Evolutionary conservation across 495 filamentous ascomycete species (phyloP).

Genomic region (Daldinia concentrica): DNA sequence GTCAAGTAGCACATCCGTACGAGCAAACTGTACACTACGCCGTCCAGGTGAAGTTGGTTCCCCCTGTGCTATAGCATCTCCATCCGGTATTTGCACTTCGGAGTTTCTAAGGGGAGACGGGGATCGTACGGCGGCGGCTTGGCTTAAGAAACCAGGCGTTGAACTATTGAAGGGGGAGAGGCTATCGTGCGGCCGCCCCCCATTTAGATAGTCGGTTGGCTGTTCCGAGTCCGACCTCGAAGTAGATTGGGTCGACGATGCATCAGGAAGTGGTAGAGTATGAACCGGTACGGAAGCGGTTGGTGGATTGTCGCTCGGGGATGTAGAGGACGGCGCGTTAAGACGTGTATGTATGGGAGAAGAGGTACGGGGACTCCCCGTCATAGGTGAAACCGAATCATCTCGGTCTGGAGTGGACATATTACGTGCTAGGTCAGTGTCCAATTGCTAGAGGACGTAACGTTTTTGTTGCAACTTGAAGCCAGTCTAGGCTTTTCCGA

Average conservation of each 20-base stretch:
- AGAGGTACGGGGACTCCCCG: slow-evolving; percentile 36
- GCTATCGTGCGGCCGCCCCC: slow-evolving; percentile 49
- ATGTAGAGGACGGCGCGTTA: slow-evolving; percentile 27
- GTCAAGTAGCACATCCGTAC: slow-evolving; percentile 57
- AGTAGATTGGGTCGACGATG: slow-evolving; percentile 23
- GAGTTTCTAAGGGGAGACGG: slow-evolving; percentile 31
- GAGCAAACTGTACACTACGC: slow-evolving; percentile 73
- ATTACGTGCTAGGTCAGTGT: slow-evolving; percentile 13
- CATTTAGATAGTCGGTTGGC: slow-evolving; percentile 57
- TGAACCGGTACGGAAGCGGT: slow-evolving; percentile 7
- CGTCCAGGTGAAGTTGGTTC: slow-evolving; percentile 52
- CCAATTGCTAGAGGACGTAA: slow-evolving; percentile 5
- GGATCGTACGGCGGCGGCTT: slow-evolving; percentile 27
- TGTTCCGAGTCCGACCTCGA: slow-evolving; percentile 40
- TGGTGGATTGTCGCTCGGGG: slow-evolving; percentile 4
- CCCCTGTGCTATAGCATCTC: slow-evolving; percentile 26
- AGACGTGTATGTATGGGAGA: slow-evolving; percentile 24
- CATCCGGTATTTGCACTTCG: slow-evolving; percentile 14
- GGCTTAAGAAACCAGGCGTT: slow-evolving; percentile 17
- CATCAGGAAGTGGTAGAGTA: slow-evolving; percentile 29
- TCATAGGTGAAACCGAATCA: slow-evolving; percentile 46
- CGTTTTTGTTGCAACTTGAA: slow-evolving; percentile 17
- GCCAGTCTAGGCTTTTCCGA: slow-evolving; percentile 7
- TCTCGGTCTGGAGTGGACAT: slow-evolving; percentile 47
- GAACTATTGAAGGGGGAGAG: slow-evolving; percentile 37